phyloP scores from a whole-genome alignment of 2,329 filamentous ascomycete species.

The Alternaria panax region DNA sequence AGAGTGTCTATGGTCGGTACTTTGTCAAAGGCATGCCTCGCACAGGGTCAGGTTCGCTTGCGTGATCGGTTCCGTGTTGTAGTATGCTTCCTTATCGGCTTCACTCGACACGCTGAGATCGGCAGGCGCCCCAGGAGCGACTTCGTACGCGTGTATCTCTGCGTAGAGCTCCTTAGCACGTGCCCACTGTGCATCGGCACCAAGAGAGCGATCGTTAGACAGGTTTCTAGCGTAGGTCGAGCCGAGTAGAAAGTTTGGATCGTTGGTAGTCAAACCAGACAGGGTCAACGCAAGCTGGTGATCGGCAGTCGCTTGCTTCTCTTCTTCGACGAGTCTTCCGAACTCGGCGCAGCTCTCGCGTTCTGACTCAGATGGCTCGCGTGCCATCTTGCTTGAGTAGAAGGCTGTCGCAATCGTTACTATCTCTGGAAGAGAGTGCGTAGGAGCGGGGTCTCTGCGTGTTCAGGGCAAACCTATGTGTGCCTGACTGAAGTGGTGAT shows the following conservation, averaged over 20 bases:
- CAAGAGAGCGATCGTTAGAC: neutral
- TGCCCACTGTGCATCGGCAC: neutral
- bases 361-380: neutral
- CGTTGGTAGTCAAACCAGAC: neutral
- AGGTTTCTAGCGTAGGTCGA: conserved; percentile 11
- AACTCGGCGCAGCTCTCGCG: conserved; percentile 12
- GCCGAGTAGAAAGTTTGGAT: neutral
- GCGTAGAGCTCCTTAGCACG: neutral
- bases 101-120: neutral
- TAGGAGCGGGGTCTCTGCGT: too few relatives aligned
- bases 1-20: neutral
- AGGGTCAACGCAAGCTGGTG: conserved; percentile 22
- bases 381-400: neutral
- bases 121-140: neutral
- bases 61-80: neutral
- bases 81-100: too few relatives aligned
- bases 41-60: neutral
- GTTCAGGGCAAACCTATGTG: too few relatives aligned
- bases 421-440: too few relatives aligned
- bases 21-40: neutral
- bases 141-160: neutral
- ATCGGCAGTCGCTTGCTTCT: conserved; percentile 21
- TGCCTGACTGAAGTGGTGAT: too few relatives aligned
- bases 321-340: conserved; percentile 18
- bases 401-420: neutral